Evolutionary conservation across 2,329 filamentous ascomycete species (phyloP).

Genomic region (Geosmithia putterillii): DNA sequence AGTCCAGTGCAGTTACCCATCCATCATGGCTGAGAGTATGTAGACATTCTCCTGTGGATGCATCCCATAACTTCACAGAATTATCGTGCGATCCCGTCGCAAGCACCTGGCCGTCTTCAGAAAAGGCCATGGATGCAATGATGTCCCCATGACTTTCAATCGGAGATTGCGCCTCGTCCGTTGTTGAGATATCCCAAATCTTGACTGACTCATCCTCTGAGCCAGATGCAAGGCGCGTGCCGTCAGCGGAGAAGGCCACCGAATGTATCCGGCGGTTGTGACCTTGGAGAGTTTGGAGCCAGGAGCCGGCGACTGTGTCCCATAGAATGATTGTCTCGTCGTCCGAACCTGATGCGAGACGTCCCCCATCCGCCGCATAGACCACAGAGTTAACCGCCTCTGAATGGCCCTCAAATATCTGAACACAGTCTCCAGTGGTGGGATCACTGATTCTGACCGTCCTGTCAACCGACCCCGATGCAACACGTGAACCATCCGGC

Average conservation of each 20-base stretch:
- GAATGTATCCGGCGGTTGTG: neutral
- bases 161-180: neutral
- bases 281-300: too few relatives aligned
- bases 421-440: slow-evolving; percentile 3
- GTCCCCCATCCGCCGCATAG: too few relatives aligned
- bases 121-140: neutral
- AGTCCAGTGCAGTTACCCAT: neutral
- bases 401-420: slow-evolving; percentile 5
- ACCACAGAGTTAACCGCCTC: too few relatives aligned
- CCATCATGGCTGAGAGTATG: neutral
- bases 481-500: slow-evolving; percentile 1
- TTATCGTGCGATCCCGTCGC: neutral
- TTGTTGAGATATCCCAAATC: neutral
- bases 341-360: too few relatives aligned
- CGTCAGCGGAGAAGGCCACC: slow-evolving; percentile 2
- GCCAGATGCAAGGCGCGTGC: slow-evolving; percentile 1
- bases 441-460: slow-evolving; percentile 7
- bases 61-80: slow-evolving; percentile 1
- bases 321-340: too few relatives aligned
- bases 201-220: slow-evolving; percentile 5
- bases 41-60: neutral
- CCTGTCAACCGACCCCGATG: slow-evolving; percentile 1
- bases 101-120: neutral
- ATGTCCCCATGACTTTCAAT: neutral
- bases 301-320: too few relatives aligned